These are phyloP conservation scores for Colletotrichum tabaci DNA, from an alignment of 2,329 filamentous ascomycete genomes.

Conservation along the genomic window DNA sequence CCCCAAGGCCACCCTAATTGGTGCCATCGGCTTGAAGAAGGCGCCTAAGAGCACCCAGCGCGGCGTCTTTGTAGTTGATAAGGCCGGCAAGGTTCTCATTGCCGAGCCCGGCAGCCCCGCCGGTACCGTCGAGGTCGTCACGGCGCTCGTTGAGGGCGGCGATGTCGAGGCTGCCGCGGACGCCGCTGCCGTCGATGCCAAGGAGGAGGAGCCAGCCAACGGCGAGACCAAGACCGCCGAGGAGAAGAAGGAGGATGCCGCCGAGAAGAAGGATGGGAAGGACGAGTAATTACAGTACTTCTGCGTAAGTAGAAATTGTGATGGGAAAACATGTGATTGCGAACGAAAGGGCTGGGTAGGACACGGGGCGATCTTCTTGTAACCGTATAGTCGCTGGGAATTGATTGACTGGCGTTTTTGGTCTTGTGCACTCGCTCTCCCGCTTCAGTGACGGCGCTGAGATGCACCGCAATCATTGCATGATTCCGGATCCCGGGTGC, in stretches of 20 bases:
- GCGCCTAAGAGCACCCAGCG: conserved; percentile 83
- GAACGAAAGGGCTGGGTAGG: conserved; percentile 6
- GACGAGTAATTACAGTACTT: conserved; percentile 35
- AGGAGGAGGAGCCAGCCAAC: conserved; percentile 50
- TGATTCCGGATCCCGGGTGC: not conserved
- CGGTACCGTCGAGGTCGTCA: conserved; percentile 83
- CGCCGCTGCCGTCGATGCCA: conserved; percentile 45
- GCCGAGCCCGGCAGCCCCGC: conserved; percentile 82
- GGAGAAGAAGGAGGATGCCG: conserved; percentile 42
- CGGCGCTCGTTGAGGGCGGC: conserved; percentile 72
- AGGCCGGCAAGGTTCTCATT: conserved; percentile 84
- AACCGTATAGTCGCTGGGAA: conserved; percentile 33
- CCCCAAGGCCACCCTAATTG: conserved; percentile 79
- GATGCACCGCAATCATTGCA: conserved; percentile 3
- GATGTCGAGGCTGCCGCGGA: conserved; percentile 46
- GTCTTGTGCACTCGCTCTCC: conserved; percentile 2
- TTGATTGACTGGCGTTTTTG: conserved; percentile 36
- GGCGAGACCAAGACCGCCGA: conserved; percentile 47
- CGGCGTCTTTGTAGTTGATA: conserved; percentile 90
- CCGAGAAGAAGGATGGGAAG: conserved; percentile 38
- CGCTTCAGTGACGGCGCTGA: not conserved
- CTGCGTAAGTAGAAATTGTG: conserved; percentile 26
- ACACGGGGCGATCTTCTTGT: conserved; percentile 23
- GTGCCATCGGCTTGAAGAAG: conserved; percentile 92
- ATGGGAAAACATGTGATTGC: conserved; percentile 2